These are phyloP conservation scores for Coemansia sp. DNA, from an alignment of 192 early-diverging fungal genomes.

Conservation along the genomic window DNA sequence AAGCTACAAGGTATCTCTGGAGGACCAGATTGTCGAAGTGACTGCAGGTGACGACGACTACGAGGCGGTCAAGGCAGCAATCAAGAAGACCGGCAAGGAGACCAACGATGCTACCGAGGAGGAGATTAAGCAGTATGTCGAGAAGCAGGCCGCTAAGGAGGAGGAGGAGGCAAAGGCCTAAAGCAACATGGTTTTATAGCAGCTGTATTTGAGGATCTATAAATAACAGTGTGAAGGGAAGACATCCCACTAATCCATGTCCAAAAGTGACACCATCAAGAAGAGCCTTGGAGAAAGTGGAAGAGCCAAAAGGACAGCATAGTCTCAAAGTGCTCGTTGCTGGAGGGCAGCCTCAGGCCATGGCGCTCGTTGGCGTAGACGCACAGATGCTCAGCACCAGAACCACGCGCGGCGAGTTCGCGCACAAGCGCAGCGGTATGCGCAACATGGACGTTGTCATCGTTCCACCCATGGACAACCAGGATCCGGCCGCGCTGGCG, in stretches of 20 bases:
- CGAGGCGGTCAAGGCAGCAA: neutral
- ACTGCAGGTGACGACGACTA: neutral
- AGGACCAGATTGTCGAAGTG: slow-evolving; percentile 9
- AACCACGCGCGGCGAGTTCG: slow-evolving; percentile 9
- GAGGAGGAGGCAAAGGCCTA: slow-evolving; percentile 1
- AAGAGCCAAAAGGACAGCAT: slow-evolving; percentile 64
- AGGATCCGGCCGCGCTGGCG: slow-evolving; percentile 58
- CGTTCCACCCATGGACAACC: slow-evolving; percentile 71
- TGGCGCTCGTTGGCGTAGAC: slow-evolving; percentile 76
- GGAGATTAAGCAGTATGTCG: neutral
- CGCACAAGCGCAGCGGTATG: slow-evolving; percentile 59
- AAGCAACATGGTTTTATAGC: neutral
- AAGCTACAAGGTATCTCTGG: neutral
- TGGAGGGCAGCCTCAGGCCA: slow-evolving; percentile 62
- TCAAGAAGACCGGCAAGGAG: slow-evolving; percentile 14
- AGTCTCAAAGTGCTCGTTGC: slow-evolving; percentile 79
- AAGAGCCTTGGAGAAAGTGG: slow-evolving; percentile 51
- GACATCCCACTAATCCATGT: neutral
- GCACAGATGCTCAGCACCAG: slow-evolving; percentile 61
- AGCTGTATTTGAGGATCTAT: no score
- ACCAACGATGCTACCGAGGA: neutral
- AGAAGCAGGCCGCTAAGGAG: neutral
- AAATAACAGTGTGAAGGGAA: no score
- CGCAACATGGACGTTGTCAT: slow-evolving; percentile 77
- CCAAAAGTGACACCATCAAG: neutral